Evolutionary conservation across 2,329 filamentous ascomycete species (phyloP), one percentile per base, ranked within the genome.

Genomic region (Ceratocystis papillata): DNA sequence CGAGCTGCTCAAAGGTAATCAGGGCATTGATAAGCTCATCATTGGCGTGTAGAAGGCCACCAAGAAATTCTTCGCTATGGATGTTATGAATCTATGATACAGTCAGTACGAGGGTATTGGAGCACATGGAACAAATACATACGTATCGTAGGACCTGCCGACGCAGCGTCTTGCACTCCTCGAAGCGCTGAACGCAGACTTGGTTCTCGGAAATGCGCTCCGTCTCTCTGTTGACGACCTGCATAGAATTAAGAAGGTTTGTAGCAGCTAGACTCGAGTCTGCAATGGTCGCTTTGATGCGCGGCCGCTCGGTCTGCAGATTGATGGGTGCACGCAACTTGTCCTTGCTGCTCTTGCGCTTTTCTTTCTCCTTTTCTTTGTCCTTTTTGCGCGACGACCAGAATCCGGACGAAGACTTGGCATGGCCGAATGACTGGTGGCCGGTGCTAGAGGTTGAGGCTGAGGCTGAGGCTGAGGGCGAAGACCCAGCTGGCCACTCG

Each of bases 21-120:
- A 99, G 81, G 1, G 92, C 90, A 69, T 87, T 87, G 50, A 97
- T 89, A n/a, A 99, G 86, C 75, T 96, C 89, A 72, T 99, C 94
- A 72, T 99, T 97, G 69, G 93, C 92, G 72, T 94, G 90, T 20
- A 99, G 85, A 3, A 99, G 81, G 68, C 90, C 87, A 53, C 93
- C 94, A 7, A 99, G 86, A 81, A 89, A 96, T 72, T 97, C 87
- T 72, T 97, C 93, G 7, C 86, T 87, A 73, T 96, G 90, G 12
- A 97, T 88, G 63, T 91, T 83, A 73, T 97, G 90, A 69, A 97
- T 96, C 84, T 87, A 65, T 1, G 50, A 8, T 2, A 15, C n/a
- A 15, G 15, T 53, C 6, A 53, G 45, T 28, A 2, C 22, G 25
- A 10, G 25, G 63, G 17, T 25, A 25, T 25, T 25, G 22, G 12